Evolutionary conservation across 176 grass and related monocot species (phyloP), one percentile per base, ranked within the genome.

Genomic region (Typha latifolia): DNA sequence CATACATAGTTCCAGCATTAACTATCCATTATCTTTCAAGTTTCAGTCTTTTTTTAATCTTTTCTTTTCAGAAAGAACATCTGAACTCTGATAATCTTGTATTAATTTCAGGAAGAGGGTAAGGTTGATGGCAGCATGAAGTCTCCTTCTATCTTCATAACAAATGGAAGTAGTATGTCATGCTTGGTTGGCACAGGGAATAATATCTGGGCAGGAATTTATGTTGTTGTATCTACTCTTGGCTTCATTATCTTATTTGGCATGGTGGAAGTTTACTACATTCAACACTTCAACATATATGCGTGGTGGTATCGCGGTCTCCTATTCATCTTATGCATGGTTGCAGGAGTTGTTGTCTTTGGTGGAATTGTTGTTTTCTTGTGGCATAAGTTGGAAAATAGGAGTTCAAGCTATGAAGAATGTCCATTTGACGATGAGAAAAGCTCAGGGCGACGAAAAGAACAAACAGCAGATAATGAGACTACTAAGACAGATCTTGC

Each of bases 271-370:
- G 76, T 67, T 51, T 92, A 97, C 80, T 97, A 92, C 81, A 87
- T 97, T 12, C 62, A 52, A 47, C 86, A 69, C 32, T 81, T 52
- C 72, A 66, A 72, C 51, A 73, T 97, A 72, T 48, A 66, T 63
- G 81, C 89, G 14, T 97, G 94, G 89, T 97, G 94, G 94, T 79
- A 90, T 63, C 74, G 80, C 61, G 89, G 94, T 31, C 85, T 97
- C 71, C 62, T 97, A 26, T 76, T 92, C 67, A 21, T 81, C 14
- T 67, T 86, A 12, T 89, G 83, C 82, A 92, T 97, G 94, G 76
- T 61, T 18, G 85, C 67, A 14, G 81, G 88, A 61, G 76, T 92
- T 12, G 78, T 71, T 26, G 26, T 92, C 4, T 63, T 90, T 3
- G 93, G 93, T 9, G 93, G 93, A 0, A 21, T 82, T 56, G 83